Percentiles rank a stretch among this genome's conserved stretches.
These are phyloP conservation scores for Saccharomycopsis lassenensis DNA, from an alignment of 805 yeast genomes.

Conservation along the genomic window DNA sequence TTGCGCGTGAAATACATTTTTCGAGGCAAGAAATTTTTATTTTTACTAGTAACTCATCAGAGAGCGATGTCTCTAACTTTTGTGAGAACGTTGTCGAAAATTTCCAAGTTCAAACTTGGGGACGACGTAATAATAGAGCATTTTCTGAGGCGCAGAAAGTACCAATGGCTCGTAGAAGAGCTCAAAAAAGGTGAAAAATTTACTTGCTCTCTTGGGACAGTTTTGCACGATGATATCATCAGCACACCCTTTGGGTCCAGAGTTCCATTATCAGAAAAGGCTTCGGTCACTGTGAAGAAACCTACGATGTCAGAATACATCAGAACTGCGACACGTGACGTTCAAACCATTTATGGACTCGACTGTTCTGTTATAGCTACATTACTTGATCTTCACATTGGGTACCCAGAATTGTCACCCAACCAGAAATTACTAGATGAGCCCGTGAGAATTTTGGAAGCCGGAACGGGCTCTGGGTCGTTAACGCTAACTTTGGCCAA, in stretches of 20 bases:
- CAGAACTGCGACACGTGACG: constrained; percentile 30
- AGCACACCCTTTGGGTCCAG: neutral
- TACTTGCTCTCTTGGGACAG: no score
- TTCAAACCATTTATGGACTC: constrained; percentile 40
- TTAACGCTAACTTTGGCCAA: constrained; percentile 33
- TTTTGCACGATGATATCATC: no score
- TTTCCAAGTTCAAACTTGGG: no score
- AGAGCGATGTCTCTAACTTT: no score
- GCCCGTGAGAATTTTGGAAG: constrained; percentile 36
- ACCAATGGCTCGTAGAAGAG: no score
- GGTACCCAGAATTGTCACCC: constrained; percentile 25
- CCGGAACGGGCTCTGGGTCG: constrained; percentile 49
- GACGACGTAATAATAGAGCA: no score
- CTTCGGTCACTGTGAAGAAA: constrained; percentile 26
- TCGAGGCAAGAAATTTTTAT: no score
- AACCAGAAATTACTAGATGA: constrained; percentile 8
- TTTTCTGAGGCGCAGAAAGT: no score
- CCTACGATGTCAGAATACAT: constrained; percentile 41
- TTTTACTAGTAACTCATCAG: no score
- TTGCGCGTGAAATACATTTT: no score
- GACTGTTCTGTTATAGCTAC: constrained; percentile 39
- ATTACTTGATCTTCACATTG: constrained; percentile 36
- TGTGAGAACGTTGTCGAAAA: no score
- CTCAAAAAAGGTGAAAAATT: no score
- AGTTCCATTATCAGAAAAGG: constrained; percentile 16